Base-by-base conservation (phyloP, 2,329 filamentous ascomycete species). In the Anthostomella pinea region DNA sequence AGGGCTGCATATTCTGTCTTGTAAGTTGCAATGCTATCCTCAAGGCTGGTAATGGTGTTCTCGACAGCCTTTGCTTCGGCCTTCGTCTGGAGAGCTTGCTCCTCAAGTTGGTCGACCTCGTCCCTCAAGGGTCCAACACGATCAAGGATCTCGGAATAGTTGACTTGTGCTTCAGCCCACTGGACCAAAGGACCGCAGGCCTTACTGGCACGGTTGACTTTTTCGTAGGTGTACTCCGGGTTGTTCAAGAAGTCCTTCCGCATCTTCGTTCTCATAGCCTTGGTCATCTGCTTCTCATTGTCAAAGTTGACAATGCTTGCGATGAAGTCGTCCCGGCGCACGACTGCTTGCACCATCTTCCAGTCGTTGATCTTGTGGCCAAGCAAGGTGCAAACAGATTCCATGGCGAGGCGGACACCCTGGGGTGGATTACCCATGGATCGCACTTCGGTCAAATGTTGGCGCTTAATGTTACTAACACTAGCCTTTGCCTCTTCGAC, bases 391-490 rank as follows among this genome's bases (percentile, higher is more conserved):
- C 93, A 97, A 5, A 98, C 94, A n/a, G 93, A 87, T 59, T 97
- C 91, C 39, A 98, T 75, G 2, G 93, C 88, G 52, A 97, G 79
- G 57, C 88, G 84, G 52, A 98, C 94, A 72, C 89, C 88, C 51
- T 81, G 75, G 7, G 93, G 93, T 6, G 93, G 93, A 54, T 88
- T 94, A 49, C 83, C 81, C 93, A 98, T 97, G 48, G 91, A 95
- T 59, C 93, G 82, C 33, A 98, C 91, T 80, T 98, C 93, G 9
- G 90, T 96, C 48, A 98, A 75, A 64, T 98, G 93, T 61, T 95
- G 89, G 59, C 86, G 82, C 72, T 97, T 98, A 71, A 98, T 98
- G 71, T 94, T 96, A 70, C 87, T 93, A 64, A 98, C 94, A 66
- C 90, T 96, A 62, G 89, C 87, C 69, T 93, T 87, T 31, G 93